phyloP scores from a whole-genome alignment of 495 filamentous ascomycete species.

The Xylaria palmicola region DNA sequence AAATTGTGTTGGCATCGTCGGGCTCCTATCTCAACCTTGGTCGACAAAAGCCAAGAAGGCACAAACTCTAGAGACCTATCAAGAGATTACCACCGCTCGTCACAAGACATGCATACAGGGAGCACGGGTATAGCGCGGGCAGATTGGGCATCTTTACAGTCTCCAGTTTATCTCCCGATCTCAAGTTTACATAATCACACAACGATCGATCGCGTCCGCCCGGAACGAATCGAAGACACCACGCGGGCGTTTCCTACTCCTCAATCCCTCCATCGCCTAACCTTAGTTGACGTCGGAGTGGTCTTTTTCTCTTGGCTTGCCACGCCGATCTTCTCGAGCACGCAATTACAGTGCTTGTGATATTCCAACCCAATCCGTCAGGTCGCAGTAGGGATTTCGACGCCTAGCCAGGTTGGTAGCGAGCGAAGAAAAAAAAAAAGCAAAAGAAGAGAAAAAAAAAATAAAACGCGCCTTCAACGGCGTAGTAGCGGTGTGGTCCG shows the following conservation, averaged over 20 bases:
- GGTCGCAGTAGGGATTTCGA: neutral
- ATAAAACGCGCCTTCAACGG: neutral
- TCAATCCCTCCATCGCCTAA: neutral
- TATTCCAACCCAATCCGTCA: neutral
- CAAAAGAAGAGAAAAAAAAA: neutral
- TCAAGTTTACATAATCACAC: slow-evolving; percentile 4
- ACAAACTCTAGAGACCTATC: neutral
- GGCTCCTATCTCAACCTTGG: slow-evolving; percentile 5
- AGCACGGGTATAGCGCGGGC: slow-evolving; percentile 5
- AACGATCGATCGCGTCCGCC: neutral
- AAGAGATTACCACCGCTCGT: neutral
- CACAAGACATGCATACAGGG: neutral
- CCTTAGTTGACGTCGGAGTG: neutral
- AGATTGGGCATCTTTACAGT: slow-evolving; percentile 13
- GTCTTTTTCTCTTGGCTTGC: neutral
- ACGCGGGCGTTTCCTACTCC: neutral
- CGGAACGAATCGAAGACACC: neutral
- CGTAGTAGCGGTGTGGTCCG: neutral
- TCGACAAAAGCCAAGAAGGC: neutral
- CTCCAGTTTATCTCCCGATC: neutral
- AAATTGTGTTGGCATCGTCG: neutral
- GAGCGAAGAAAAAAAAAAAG: slow-evolving; percentile 12
- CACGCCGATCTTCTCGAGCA: neutral
- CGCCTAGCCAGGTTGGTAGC: neutral
- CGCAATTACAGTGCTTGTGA: neutral